phyloP scores from a whole-genome alignment of 2,329 filamentous ascomycete species.

The Diaporthe ilicicola region DNA sequence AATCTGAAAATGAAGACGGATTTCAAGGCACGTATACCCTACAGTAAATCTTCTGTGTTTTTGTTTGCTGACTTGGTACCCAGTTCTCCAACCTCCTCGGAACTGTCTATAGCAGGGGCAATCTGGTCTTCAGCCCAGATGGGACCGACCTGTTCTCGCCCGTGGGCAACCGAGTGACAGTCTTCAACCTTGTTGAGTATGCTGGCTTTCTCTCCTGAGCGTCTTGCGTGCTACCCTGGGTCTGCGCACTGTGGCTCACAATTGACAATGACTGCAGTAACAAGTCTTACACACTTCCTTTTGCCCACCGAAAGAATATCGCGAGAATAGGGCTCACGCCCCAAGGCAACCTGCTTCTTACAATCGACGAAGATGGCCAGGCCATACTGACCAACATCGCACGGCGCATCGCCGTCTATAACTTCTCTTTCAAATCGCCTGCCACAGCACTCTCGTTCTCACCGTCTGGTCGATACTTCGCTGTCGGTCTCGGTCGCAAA shows the following conservation, averaged over 20 bases:
- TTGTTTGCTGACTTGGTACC: background rate
- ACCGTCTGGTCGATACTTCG: constrained; percentile 90
- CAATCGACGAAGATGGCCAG: constrained; percentile 92
- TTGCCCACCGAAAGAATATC: constrained; percentile 95
- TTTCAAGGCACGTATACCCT: constrained; percentile 76
- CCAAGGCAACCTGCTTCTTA: constrained; percentile 88
- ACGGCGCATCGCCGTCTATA: constrained; percentile 85
- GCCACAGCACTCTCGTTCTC: constrained; percentile 90
- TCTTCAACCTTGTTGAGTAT: constrained; percentile 96
- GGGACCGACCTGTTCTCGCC: constrained; percentile 95
- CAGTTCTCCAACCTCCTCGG: constrained; percentile 98
- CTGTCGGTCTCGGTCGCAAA: constrained; percentile 84
- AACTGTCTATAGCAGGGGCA: constrained; percentile 98
- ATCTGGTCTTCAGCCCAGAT: constrained; percentile 95
- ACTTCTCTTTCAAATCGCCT: constrained; percentile 91
- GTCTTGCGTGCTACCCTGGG: background rate
- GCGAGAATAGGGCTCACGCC: constrained; percentile 87
- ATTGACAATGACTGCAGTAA: constrained; percentile 62
- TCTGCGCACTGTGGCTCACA: constrained; percentile 43
- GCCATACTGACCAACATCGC: constrained; percentile 92
- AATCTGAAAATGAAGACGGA: constrained; percentile 91
- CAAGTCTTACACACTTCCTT: constrained; percentile 86
- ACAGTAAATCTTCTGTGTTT: background rate
- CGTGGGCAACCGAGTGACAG: constrained; percentile 93
- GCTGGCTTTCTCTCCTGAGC: constrained; percentile 36